phyloP scores from a whole-genome alignment of 305 asterid genomes.

The Fraxinus xanthoxyloides region DNA sequence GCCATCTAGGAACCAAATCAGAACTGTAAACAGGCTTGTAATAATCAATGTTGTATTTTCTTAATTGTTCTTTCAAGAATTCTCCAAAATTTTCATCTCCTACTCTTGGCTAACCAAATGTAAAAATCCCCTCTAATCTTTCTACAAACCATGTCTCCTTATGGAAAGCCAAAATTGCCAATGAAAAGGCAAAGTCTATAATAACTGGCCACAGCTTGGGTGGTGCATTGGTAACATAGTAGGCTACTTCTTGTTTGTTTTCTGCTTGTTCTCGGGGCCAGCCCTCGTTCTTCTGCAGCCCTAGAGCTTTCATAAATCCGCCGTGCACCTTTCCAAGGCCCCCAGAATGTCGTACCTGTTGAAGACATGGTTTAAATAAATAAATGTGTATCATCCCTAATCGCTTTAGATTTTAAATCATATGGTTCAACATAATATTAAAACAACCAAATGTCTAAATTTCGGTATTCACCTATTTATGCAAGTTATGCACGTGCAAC shows the following conservation, averaged over 20 bases:
- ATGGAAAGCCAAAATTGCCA: constrained; percentile 40
- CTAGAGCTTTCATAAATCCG: constrained; percentile 54
- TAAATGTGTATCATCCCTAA: no score
- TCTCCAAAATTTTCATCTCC: constrained; percentile 45
- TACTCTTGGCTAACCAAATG: constrained; percentile 64
- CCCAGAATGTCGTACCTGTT: constrained; percentile 28
- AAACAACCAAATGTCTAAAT: no score
- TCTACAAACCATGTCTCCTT: constrained; percentile 39
- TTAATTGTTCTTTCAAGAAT: constrained; percentile 26
- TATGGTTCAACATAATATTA: no score
- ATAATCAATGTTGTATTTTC: constrained; percentile 18
- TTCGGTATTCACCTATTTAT: no score
- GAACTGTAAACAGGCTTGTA: constrained; percentile 46
- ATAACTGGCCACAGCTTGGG: no score
- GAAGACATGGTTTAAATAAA: neutral
- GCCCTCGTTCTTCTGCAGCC: constrained; percentile 36
- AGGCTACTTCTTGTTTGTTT: constrained; percentile 32
- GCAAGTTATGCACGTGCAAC: no score
- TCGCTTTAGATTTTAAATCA: no score
- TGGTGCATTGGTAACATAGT: constrained; percentile 46
- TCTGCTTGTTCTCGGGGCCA: constrained; percentile 34
- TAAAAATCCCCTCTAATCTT: constrained; percentile 48
- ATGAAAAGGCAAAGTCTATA: no score
- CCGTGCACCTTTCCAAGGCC: constrained; percentile 40
- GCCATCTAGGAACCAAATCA: constrained; percentile 59